Evolutionary conservation across 306 rosid genomes (phyloP), one percentile per base, ranked within the genome.

Genomic region (Fragaria nilgerrensis): DNA sequence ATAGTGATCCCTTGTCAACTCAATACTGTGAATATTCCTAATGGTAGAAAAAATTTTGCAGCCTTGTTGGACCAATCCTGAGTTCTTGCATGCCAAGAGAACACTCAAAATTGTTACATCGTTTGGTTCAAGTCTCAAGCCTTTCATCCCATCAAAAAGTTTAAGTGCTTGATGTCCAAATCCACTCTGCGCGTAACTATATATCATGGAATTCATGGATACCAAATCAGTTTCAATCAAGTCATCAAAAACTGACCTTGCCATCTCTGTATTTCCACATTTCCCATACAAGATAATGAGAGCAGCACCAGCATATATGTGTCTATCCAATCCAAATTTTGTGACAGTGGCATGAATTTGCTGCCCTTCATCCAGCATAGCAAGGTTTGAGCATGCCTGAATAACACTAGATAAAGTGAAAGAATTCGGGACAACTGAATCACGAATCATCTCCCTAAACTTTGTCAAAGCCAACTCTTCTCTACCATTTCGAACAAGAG

Each of bases 41-140:
- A 86, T 37, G 53, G 74, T 80, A 65, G 81, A 64, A 85, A 91
- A 91, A 63, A 87, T 72, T 73, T 79, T 77, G 74, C 93, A 82
- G 72, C 93, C 96, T 84, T 89, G 82, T 48, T 86, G 90, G 64
- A 91, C 93, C 79, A 91, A 76, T 47, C 90, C 93, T 0, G 88
- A 86, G 78, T 87, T 89, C 79, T 85, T 87, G 87, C 96, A 91
- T 29, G 91, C 93, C 89, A 89, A 81, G 68, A 89, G 91, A 81
- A 86, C 77, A 79, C 90, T 91, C 81, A 85, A 79, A 72, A 84
- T 69, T 74, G 96, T 87, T 36, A 89, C 87, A 7, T 83, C 87
- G 80, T 89, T 86, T 15, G 89, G 96, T 61, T 73, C 79, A 69
- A 81, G 73, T 56, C 80, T 79, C 77, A 85, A 67, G 15, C 39